Base-by-base conservation (phyloP, 805 yeast genomes). In the Yamadazyma olivae region DNA sequence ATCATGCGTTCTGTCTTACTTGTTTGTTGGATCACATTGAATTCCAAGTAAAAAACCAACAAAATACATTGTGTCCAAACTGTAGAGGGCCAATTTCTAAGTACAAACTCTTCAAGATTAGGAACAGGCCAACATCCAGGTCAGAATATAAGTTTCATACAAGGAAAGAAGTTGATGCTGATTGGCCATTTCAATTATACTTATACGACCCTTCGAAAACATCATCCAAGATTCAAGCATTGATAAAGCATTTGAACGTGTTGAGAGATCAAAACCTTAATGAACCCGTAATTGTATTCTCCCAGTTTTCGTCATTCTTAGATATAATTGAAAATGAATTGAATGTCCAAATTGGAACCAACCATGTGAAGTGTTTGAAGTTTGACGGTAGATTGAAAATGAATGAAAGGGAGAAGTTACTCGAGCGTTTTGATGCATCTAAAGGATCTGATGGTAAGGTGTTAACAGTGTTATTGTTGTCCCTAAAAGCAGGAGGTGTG, bases 401-500 rank as follows among this genome's bases (percentile, higher is more conserved):
- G 64, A 74, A 68, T 13, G 83, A 83, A 40, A 69, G 98, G 26
- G 75, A 79, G 17, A 61, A 57, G 14, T 75, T 85, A 0, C 58
- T 91, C 27, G 71, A 66, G 12, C 69, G 71, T 14, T 90, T 91
- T 53, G 54, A 61, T 16, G 39, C 46, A 4, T 36, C 36, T 6
- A 37, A 53, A 1, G 46, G 57, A 25, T 61, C 61, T 30, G 52
- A 61, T 3, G 26, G 28, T 16, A 46, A 57, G 46, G 44, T 51
- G 22, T 46, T 66, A 8, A 70, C 74, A 3, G 72, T 90, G 1
- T 54, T 90, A 8, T 61, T 90, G 16, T 55, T 90, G 14, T 83
- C 95, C 6, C 61, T 89, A 43, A 90, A 88, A 56, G 95, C 96
- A 0, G 97, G 97, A 17, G 97, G 97, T 6, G 96, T 89, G 9